Evolutionary conservation across 2,329 filamentous ascomycete species (phyloP).

Genomic region (Bipolaris cookei): DNA sequence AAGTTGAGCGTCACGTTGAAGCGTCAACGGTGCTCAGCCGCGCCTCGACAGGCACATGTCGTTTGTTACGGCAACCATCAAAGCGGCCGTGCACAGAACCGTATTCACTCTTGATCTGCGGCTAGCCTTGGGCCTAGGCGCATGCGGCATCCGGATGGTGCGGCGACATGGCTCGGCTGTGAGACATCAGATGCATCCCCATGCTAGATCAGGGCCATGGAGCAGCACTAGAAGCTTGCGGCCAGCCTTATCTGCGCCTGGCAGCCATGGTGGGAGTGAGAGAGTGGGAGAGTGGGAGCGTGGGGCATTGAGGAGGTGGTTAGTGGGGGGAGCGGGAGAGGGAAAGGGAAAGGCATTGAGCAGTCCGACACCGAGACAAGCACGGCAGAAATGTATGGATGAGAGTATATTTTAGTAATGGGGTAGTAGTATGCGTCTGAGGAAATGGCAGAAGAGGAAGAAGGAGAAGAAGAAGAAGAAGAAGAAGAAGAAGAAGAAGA

Average conservation of each 20-base stretch:
- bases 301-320: not conserved
- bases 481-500: too few relatives aligned
- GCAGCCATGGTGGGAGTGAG: not conserved
- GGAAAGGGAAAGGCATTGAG: too few relatives aligned
- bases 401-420: too few relatives aligned
- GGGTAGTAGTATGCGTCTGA: too few relatives aligned
- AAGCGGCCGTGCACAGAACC: conserved; percentile 14
- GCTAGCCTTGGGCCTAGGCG: conserved; percentile 14
- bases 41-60: conserved; percentile 10
- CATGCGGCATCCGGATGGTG: conserved; percentile 15
- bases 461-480: too few relatives aligned
- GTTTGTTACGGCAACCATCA: conserved; percentile 1
- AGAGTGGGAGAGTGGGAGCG: not conserved
- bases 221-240: conserved; percentile 14
- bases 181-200: conserved; percentile 10
- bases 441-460: too few relatives aligned
- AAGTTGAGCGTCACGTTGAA: not conserved
- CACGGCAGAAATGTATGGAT: too few relatives aligned
- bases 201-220: conserved; percentile 9
- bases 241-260: conserved; percentile 1
- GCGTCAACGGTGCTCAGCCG: not conserved
- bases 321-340: not conserved
- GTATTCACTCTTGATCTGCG: conserved; percentile 20
- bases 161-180: conserved; percentile 13
- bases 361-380: too few relatives aligned